Evolutionary conservation across 2,329 filamentous ascomycete species (phyloP).

Genomic region (Juglanconis sp.): DNA sequence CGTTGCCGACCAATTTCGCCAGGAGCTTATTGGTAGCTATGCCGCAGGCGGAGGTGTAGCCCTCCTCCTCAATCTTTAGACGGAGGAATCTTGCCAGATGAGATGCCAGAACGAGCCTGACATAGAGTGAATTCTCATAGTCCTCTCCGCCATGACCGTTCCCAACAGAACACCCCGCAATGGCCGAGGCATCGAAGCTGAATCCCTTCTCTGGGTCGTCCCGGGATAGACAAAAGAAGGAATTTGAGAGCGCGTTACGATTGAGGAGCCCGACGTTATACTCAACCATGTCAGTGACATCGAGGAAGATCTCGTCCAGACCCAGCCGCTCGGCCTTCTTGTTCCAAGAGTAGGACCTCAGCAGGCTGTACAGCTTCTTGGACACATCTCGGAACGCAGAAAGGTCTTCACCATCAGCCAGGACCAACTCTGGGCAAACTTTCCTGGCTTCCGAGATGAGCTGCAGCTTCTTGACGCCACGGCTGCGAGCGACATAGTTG

Average conservation of each 20-base stretch:
- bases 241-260: conserved; percentile 55
- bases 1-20: conserved; percentile 77
- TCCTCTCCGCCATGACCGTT: background rate
- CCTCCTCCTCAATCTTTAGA: conserved; percentile 67
- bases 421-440: conserved; percentile 77
- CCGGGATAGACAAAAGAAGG: conserved; percentile 76
- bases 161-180: conserved; percentile 58
- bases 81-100: conserved; percentile 77
- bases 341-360: conserved; percentile 75
- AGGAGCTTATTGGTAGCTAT: conserved; percentile 85
- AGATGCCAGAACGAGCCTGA: conserved; percentile 72
- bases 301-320: conserved; percentile 84
- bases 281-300: conserved; percentile 81
- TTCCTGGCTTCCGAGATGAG: conserved; percentile 77
- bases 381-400: conserved; percentile 82
- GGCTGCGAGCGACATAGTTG: conserved; percentile 84
- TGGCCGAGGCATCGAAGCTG: conserved; percentile 64
- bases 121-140: conserved; percentile 33
- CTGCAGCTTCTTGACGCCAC: conserved; percentile 78
- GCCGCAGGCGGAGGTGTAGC: conserved; percentile 85
- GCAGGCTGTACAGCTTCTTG: conserved; percentile 72
- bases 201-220: conserved; percentile 80
- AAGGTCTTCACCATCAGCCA: conserved; percentile 83
- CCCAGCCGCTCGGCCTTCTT: conserved; percentile 76
- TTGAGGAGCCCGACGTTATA: conserved; percentile 78